These are phyloP conservation scores for Rhododendron vialii DNA, from an alignment of 148 eudicot genomes.

Conservation along the genomic window DNA sequence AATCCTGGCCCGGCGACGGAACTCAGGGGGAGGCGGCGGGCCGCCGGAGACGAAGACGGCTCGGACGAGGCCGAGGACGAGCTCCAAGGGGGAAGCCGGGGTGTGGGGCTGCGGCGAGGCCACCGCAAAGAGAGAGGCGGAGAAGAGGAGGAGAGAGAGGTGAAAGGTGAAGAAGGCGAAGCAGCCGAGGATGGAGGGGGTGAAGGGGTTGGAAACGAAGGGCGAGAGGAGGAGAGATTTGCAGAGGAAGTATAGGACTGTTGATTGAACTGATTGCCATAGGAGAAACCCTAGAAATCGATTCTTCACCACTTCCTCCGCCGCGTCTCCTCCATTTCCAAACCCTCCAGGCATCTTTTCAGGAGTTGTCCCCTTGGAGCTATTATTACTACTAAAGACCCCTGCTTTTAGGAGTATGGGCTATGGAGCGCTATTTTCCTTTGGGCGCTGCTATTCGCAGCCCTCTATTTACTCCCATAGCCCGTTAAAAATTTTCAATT, in stretches of 20 bases:
- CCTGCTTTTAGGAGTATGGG: background rate
- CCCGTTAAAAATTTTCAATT: no score
- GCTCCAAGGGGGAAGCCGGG: constrained; percentile 36
- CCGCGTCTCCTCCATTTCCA: constrained; percentile 11
- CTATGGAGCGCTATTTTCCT: background rate
- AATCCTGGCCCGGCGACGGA: constrained; percentile 38
- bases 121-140: constrained; percentile 18
- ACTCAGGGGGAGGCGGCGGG: constrained; percentile 14
- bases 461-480: no score
- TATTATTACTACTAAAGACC: background rate
- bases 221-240: constrained; percentile 31
- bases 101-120: constrained; percentile 41
- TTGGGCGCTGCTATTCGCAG: no score
- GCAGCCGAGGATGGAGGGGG: constrained; percentile 23
- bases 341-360: background rate
- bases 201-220: constrained; percentile 15
- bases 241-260: constrained; percentile 34
- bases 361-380: background rate
- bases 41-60: constrained; percentile 34
- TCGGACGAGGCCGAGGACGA: constrained; percentile 31
- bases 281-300: constrained; percentile 66
- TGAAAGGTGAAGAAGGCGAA: constrained; percentile 26
- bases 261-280: constrained; percentile 70
- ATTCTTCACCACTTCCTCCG: constrained; percentile 17
- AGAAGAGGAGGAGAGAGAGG: constrained; percentile 26